phyloP scores from a whole-genome alignment of 306 rosid species.

The Quillaja saponaria region DNA sequence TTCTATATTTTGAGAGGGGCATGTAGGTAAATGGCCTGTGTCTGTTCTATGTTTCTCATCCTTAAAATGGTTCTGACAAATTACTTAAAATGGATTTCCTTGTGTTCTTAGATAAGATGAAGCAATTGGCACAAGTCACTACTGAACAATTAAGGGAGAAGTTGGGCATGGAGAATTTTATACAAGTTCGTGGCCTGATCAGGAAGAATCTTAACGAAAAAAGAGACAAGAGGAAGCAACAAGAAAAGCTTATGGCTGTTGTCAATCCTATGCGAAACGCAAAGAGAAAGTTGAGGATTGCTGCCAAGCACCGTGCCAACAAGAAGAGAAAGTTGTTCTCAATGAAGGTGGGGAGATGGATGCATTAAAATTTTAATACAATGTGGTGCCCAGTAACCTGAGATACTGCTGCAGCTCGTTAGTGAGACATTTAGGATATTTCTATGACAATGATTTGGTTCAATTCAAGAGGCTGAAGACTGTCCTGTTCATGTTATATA shows the following conservation, averaged over 20 bases:
- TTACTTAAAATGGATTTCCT: too few relatives aligned
- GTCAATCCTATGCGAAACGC: slow-evolving; percentile 74
- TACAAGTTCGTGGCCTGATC: slow-evolving; percentile 53
- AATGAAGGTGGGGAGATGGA: slow-evolving; percentile 60
- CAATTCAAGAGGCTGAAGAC: too few relatives aligned
- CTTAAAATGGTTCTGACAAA: too few relatives aligned
- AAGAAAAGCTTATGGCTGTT: slow-evolving; percentile 85
- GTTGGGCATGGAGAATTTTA: slow-evolving; percentile 59
- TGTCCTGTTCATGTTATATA: too few relatives aligned
- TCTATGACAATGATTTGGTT: too few relatives aligned
- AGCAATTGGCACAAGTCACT: slow-evolving; percentile 63
- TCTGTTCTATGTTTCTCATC: too few relatives aligned
- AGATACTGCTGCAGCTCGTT: background rate
- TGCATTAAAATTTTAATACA: slow-evolving; percentile 27
- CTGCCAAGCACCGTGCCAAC: slow-evolving; percentile 75
- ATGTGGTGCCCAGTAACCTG: too few relatives aligned
- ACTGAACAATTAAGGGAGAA: slow-evolving; percentile 43
- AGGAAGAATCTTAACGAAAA: slow-evolving; percentile 61
- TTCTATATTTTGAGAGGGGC: too few relatives aligned
- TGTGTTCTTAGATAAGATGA: slow-evolving; percentile 65
- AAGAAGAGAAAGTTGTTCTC: slow-evolving; percentile 73
- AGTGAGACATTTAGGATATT: too few relatives aligned
- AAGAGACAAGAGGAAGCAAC: slow-evolving; percentile 77
- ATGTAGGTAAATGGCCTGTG: too few relatives aligned
- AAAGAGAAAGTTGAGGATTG: slow-evolving; percentile 63